Conservation (phyloP, 1,284 basidiomycete genomes). For the Lentinula novae-zelandiae region DNA sequence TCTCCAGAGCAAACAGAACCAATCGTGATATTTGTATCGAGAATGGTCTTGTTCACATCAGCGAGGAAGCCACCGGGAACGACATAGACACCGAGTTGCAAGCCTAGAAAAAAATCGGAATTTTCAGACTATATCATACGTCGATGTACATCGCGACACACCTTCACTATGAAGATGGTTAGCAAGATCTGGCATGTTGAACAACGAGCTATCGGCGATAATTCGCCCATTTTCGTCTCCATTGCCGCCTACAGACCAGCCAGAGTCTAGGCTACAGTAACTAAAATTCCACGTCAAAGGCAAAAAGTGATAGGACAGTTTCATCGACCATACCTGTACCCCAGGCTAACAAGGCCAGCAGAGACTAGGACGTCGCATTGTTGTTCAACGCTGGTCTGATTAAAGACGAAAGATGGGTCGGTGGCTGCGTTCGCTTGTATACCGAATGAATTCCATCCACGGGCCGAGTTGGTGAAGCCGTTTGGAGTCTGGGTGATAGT, state of each 20-base stretch:
- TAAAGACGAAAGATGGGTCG: conserved; percentile 6
- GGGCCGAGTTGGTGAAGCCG: conserved; percentile 5
- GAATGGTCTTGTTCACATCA: conserved; percentile 14
- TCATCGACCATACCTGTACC: neutral
- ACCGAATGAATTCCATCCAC: conserved; percentile 11
- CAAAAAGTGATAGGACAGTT: neutral
- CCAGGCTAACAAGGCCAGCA: neutral
- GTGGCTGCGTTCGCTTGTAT: conserved; percentile 8
- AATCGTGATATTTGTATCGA: conserved; percentile 10
- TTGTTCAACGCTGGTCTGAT: conserved; percentile 1
- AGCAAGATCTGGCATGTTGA: conserved; percentile 12
- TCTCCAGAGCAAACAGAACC: conserved; percentile 11
- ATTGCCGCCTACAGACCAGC: conserved; percentile 14
- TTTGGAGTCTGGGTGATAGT: conserved; percentile 3
- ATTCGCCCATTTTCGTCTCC: conserved; percentile 14
- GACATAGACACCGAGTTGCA: conserved; percentile 13
- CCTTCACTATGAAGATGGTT: conserved; percentile 12
- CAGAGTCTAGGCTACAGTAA: conserved; percentile 13
- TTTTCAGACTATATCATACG: too few species aligned
- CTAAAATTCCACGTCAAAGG: neutral
- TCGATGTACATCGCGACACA: neutral
- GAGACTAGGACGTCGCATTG: conserved; percentile 10
- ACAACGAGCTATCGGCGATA: conserved; percentile 8
- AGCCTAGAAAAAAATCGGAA: neutral
- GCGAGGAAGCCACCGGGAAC: conserved; percentile 12